A percentile compares a stretch with the other conserved stretches of the same genome.
Conservation (phyloP, 108 stramenopile species). For the Skeletonema costatum region DNA sequence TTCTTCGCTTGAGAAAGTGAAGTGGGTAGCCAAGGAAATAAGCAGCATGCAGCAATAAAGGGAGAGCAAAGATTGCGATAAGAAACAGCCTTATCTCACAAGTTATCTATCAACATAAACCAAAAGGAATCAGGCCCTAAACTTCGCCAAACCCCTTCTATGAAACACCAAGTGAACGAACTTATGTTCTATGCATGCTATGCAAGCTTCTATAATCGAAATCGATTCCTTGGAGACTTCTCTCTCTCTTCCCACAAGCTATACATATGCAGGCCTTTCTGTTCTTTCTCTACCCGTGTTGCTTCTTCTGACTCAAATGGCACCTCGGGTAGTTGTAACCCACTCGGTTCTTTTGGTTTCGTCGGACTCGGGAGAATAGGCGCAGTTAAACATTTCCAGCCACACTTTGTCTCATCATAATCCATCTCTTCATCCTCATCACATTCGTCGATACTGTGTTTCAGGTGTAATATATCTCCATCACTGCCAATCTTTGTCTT, state of each 20-base stretch:
- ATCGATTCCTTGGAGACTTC: not conserved
- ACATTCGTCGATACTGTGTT: slow-evolving; percentile 28
- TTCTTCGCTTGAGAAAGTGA: too few species aligned
- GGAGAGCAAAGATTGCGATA: not conserved
- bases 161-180: not conserved
- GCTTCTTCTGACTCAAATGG: not conserved
- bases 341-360: slow-evolving; percentile 42
- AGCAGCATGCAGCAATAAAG: too few species aligned
- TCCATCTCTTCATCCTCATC: slow-evolving; percentile 20
- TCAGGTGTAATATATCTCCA: slow-evolving; percentile 40
- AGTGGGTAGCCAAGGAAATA: too few species aligned
- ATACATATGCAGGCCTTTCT: not conserved
- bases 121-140: not conserved
- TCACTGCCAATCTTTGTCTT: slow-evolving; percentile 16
- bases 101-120: not conserved
- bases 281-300: too few species aligned
- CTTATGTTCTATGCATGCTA: too few species aligned
- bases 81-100: not conserved
- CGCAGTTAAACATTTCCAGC: not conserved
- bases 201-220: not conserved
- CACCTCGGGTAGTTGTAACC: slow-evolving; percentile 21
- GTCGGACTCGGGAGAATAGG: slow-evolving; percentile 5
- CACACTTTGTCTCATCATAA: slow-evolving; percentile 10
- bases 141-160: not conserved
- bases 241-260: not conserved